Evolutionary conservation across 1,284 basidiomycete genomes (phyloP).

Genomic region (Cystobasidium slooffiae): DNA sequence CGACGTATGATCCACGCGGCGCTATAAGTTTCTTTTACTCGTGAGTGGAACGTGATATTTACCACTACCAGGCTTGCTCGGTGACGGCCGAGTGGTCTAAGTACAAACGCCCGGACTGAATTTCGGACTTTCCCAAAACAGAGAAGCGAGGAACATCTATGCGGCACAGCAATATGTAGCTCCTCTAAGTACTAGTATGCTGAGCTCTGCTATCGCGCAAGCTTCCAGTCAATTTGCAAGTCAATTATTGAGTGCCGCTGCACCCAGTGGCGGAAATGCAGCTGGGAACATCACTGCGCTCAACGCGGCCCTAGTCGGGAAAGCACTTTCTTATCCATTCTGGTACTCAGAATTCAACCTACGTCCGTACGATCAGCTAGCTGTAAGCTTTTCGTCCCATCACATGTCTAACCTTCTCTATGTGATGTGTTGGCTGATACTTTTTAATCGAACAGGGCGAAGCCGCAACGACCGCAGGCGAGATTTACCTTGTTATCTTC

Average conservation of each 20-base stretch:
- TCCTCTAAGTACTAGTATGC: conserved; percentile 47
- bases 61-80: background rate
- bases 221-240: conserved; percentile 49
- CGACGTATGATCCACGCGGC: conserved; percentile 45
- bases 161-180: conserved; percentile 54
- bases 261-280: conserved; percentile 46
- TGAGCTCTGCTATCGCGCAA: conserved; percentile 47
- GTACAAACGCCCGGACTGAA: background rate
- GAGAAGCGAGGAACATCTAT: conserved; percentile 56
- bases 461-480: conserved; percentile 55
- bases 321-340: conserved; percentile 46
- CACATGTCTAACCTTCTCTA: too few species aligned
- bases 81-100: background rate
- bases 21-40: conserved; percentile 54
- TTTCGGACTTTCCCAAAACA: background rate
- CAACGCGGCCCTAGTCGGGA: conserved; percentile 43
- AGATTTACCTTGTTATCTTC: conserved; percentile 56
- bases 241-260: conserved; percentile 49
- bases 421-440: too few species aligned
- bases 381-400: conserved; percentile 45
- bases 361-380: conserved; percentile 55
- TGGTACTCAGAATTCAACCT: conserved; percentile 53
- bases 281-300: conserved; percentile 47
- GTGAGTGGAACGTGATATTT: background rate
- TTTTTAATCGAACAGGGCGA: conserved; percentile 21